These are phyloP conservation scores for Cercophora samala DNA, from an alignment of 495 filamentous ascomycete genomes.

Conservation along the genomic window DNA sequence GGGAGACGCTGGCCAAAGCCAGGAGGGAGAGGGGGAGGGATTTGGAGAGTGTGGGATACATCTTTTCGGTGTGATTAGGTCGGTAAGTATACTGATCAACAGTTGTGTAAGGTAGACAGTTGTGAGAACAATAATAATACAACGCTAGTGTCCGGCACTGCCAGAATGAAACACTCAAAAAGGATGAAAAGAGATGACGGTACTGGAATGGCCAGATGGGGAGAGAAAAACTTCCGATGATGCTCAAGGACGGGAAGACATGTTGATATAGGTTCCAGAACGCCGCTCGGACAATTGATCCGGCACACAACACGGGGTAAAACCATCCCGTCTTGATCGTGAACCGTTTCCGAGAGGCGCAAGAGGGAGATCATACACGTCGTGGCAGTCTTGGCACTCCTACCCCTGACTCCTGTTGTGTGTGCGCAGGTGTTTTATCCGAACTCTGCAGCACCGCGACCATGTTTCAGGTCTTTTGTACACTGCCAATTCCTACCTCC, in stretches of 20 bases:
- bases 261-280: background rate
- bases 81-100: background rate
- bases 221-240: conserved; percentile 8
- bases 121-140: conserved; percentile 2
- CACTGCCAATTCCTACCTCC: background rate
- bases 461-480: background rate
- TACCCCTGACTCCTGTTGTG: background rate
- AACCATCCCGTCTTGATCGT: background rate
- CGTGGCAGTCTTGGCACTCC: background rate
- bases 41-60: background rate
- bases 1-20: conserved; percentile 10
- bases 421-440: background rate
- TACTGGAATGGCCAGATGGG: background rate
- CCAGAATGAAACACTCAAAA: conserved; percentile 1
- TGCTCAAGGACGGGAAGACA: background rate
- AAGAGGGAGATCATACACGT: background rate
- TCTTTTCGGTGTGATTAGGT: background rate
- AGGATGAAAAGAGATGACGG: background rate
- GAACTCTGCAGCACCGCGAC: background rate
- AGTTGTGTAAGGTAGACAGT: background rate
- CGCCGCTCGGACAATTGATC: background rate
- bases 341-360: background rate
- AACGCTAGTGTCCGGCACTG: conserved; percentile 11
- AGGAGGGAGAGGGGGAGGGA: conserved; percentile 14
- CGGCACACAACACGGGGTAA: background rate